phyloP scores from a whole-genome alignment of 768 basidiomycete genomes.

The Lactarius hengduanensis region DNA sequence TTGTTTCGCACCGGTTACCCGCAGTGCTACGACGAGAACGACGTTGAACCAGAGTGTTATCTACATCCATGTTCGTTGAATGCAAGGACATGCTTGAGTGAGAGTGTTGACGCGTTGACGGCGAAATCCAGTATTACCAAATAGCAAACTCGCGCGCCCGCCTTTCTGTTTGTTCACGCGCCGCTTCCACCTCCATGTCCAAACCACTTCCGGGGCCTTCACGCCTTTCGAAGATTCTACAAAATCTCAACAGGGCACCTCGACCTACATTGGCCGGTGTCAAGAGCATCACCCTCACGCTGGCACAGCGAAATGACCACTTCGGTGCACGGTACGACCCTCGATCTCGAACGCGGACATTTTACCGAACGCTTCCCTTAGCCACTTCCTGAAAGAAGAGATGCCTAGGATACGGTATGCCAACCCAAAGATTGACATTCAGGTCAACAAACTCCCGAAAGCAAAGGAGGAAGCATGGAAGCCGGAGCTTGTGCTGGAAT shows the following conservation, averaged over 20 bases:
- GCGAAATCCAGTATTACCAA: background rate
- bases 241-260: constrained; percentile 50
- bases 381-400: constrained; percentile 79
- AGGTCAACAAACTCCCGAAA: constrained; percentile 56
- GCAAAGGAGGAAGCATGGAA: constrained; percentile 53
- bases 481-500: constrained; percentile 59
- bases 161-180: background rate
- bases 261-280: constrained; percentile 48
- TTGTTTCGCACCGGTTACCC: constrained; percentile 60
- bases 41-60: constrained; percentile 54
- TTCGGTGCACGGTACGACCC: constrained; percentile 65
- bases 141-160: background rate
- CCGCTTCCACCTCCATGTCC: constrained; percentile 2
- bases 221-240: constrained; percentile 53
- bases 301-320: constrained; percentile 65
- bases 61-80: constrained; percentile 30
- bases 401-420: constrained; percentile 75
- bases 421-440: constrained; percentile 64
- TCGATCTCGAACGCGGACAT: background rate
- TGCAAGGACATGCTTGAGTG: background rate
- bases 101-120: too few relatives aligned
- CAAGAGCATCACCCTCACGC: constrained; percentile 52
- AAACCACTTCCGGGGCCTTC: constrained; percentile 46
- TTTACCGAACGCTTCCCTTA: constrained; percentile 32
- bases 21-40: constrained; percentile 71